Percentiles rank a stretch among this genome's conserved stretches.
phyloP scores from a whole-genome alignment of 306 rosid species.

The Fagus crenata region DNA sequence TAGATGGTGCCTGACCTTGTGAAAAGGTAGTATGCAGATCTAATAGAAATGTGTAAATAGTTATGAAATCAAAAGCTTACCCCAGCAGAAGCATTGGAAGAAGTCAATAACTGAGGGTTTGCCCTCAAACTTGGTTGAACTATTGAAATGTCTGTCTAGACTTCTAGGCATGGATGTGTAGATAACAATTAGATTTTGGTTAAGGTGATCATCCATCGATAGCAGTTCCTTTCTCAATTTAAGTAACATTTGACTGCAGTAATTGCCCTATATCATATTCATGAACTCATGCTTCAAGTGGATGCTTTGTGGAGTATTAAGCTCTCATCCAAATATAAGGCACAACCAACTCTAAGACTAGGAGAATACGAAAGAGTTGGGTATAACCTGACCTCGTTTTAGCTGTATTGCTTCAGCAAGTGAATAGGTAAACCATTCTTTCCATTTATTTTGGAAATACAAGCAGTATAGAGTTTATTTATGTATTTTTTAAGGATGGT shows the following conservation, averaged over 20 bases:
- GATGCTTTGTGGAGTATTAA: background rate
- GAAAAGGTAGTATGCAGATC: too few species aligned
- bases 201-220: background rate
- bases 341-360: background rate
- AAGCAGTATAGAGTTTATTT: too few species aligned
- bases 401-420: background rate
- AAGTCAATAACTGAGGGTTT: background rate
- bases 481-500: too few species aligned
- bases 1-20: background rate
- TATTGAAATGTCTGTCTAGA: background rate
- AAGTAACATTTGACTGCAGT: background rate
- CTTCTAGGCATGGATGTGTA: background rate
- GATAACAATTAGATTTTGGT: background rate
- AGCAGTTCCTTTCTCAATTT: background rate
- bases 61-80: background rate
- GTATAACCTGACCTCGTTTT: background rate
- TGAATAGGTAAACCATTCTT: too few species aligned
- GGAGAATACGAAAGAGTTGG: background rate
- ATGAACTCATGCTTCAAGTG: background rate
- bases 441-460: too few species aligned
- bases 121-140: background rate
- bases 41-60: too few species aligned
- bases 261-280: background rate
- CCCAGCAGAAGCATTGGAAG: background rate
- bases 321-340: background rate